Conservation (phyloP, 768 basidiomycete species). For the Lactifluus volemus region DNA sequence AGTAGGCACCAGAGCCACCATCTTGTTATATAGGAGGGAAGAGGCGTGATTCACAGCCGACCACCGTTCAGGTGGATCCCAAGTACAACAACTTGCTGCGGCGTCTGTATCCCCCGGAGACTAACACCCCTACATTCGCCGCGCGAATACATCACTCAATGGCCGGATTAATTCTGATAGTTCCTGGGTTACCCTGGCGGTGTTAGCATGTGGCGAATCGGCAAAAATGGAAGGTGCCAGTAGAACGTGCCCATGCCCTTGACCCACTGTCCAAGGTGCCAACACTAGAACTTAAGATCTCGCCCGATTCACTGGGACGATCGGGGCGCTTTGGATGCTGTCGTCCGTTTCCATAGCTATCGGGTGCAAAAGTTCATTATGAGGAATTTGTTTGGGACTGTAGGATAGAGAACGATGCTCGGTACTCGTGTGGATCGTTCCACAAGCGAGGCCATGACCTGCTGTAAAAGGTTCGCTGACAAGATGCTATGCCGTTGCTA, state of each 20-base stretch:
- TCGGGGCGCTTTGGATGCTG: conserved; percentile 2
- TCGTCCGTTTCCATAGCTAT: background rate
- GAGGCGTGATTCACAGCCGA: background rate
- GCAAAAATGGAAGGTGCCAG: background rate
- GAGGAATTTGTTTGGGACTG: background rate
- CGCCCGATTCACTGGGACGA: background rate
- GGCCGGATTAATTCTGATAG: background rate
- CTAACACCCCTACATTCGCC: background rate
- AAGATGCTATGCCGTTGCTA: background rate
- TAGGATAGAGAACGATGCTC: background rate
- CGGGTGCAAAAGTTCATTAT: background rate
- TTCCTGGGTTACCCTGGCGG: background rate
- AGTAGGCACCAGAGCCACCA: background rate
- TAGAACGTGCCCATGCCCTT: background rate
- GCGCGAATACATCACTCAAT: background rate
- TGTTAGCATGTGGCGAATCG: background rate
- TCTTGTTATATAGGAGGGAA: conserved; percentile 1
- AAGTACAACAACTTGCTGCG: conserved; percentile 6
- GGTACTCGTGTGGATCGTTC: background rate
- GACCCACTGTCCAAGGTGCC: background rate
- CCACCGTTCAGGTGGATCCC: background rate
- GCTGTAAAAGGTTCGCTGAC: conserved; percentile 14
- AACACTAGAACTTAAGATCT: background rate
- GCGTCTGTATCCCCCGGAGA: background rate
- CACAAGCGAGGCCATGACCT: background rate